Evolutionary conservation across 441 rosid genomes (phyloP), one percentile per base, ranked within the genome.

Genomic region (Iberis amara): DNA sequence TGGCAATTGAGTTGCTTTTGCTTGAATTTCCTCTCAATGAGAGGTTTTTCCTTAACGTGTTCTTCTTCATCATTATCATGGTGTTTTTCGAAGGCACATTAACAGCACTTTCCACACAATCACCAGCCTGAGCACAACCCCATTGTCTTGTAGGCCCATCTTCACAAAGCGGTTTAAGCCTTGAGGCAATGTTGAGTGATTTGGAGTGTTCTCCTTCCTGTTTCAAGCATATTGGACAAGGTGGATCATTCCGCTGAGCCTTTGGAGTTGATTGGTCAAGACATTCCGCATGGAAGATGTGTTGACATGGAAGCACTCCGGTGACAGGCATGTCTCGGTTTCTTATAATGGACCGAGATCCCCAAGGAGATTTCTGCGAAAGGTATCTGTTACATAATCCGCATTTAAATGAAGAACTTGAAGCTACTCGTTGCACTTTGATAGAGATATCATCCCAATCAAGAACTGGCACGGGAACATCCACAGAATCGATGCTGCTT

Each of bases 271-370:
- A 63, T 47, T 87, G 86, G 49, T 90, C 96, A 73, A 90, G 77
- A 72, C 98, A 90, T 50, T 90, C 98, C 0, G 88, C 96, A 45
- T 90, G 98, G 61, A 82, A 90, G 44, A 87, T 96, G 4, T 90
- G 98, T 49, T 89, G 72, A 69, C 98, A 90, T 7, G 89, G 71
- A 39, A 90, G 78, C 14, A 90, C 81, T 47, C 96, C 95, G 36
- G 92, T 76, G 52, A 64, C 71, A 0, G 96, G 96, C 95, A 90
- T 85, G 68, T 86, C 96, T 21, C 78, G 55, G 39, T 87, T 81
- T 68, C 88, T 74, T 62, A 86, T 28, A 31, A 90, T 79, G 30
- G 89, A 79, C 60, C 80, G 75, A 12, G 86, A 79, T 50, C 96
- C 78, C 94, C 98, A 90, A 6, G 95, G 95, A 11, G 96, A 83